Conservation (phyloP, 2,329 filamentous ascomycete species). For the Calonectria hongkongensis region DNA sequence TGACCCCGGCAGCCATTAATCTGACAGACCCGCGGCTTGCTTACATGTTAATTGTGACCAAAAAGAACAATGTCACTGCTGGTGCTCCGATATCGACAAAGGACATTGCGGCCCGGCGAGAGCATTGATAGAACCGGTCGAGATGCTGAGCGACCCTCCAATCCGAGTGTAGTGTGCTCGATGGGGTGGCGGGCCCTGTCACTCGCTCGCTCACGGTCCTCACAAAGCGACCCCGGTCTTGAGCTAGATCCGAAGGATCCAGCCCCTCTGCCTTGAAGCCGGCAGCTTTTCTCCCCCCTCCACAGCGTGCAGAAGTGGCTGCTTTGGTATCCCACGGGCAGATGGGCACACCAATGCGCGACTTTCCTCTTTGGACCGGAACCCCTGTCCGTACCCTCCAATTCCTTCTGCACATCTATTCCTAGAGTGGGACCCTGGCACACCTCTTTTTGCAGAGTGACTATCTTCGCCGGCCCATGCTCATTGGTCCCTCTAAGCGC, state of each 20-base stretch:
- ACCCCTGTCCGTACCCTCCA: conserved; percentile 50
- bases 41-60: conserved; percentile 21
- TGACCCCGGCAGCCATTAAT: conserved; percentile 32
- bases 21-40: conserved; percentile 29
- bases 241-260: conserved; percentile 51
- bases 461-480: conserved; percentile 54
- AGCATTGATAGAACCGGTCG: conserved; percentile 8
- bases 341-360: conserved; percentile 57
- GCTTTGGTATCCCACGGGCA: conserved; percentile 49
- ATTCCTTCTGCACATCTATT: conserved; percentile 56
- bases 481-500: conserved; percentile 71
- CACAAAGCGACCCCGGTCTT: conserved; percentile 45
- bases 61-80: conserved; percentile 17
- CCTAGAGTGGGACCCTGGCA: conserved; percentile 53
- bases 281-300: conserved; percentile 41
- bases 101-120: conserved; percentile 19
- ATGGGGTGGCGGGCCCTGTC: conserved; percentile 50
- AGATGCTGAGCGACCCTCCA: conserved; percentile 42
- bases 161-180: conserved; percentile 40
- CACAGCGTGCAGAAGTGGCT: conserved; percentile 51
- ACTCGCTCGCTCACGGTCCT: conserved; percentile 47
- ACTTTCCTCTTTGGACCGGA: conserved; percentile 55
- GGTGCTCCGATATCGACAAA: conserved; percentile 19
- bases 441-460: conserved; percentile 48
- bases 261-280: conserved; percentile 42